Evolutionary conservation across 2,329 filamentous ascomycete genomes (phyloP).

Genomic region (Huntiella decipiens): DNA sequence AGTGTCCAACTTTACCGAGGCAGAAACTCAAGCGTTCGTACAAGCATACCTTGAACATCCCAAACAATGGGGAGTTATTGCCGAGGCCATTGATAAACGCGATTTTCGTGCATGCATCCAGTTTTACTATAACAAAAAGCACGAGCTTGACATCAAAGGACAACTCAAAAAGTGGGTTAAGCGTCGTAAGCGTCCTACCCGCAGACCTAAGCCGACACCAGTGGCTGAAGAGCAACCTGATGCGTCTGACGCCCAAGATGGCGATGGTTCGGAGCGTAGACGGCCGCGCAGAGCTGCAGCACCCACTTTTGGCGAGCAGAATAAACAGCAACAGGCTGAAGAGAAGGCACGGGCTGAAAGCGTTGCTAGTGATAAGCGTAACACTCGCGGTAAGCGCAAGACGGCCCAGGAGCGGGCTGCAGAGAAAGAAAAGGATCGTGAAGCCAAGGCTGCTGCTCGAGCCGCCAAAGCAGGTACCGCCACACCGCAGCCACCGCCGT

Average conservation of each 20-base stretch:
- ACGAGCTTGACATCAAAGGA: conserved; percentile 56
- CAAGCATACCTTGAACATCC: conserved; percentile 55
- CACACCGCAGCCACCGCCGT: conserved; percentile 12
- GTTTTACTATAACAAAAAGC: conserved; percentile 70
- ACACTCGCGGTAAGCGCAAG: conserved; percentile 8
- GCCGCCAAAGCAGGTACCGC: conserved; percentile 22
- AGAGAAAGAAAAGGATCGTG: conserved; percentile 28
- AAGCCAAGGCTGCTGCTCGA: conserved; percentile 11
- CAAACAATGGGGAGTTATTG: conserved; percentile 68
- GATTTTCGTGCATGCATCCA: conserved; percentile 67
- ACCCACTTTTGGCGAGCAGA: conserved; percentile 50
- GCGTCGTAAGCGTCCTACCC: conserved; percentile 34
- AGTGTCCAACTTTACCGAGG: conserved; percentile 53
- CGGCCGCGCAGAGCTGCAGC: conserved; percentile 46
- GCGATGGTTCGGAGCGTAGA: conserved; percentile 40
- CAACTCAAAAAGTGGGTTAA: conserved; percentile 48
- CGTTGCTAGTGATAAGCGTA: conserved; percentile 4
- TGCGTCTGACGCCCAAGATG: conserved; percentile 35
- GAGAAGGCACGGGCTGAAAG: conserved; percentile 9
- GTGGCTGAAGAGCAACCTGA: conserved; percentile 48
- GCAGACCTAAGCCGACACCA: conserved; percentile 43
- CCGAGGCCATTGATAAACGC: conserved; percentile 44
- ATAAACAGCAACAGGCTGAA: conserved; percentile 8
- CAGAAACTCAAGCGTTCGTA: conserved; percentile 53
- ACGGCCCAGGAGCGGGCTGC: conserved; percentile 23